Conservation (phyloP, 1,284 basidiomycete species). For the Naganishia sp. region DNA sequence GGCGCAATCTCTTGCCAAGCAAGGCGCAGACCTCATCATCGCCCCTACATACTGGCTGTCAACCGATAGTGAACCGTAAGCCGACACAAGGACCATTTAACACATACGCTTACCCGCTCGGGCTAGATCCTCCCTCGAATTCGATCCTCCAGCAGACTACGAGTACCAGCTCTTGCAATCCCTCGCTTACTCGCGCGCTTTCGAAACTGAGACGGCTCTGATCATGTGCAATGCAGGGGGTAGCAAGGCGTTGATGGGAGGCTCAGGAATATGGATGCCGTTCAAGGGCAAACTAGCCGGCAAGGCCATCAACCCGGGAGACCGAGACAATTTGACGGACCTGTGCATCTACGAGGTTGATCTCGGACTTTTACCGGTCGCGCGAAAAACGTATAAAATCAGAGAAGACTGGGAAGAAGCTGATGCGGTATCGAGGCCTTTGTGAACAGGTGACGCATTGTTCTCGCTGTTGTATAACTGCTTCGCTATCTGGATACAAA, state of each 20-base stretch:
- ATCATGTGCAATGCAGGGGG: slow-evolving; percentile 52
- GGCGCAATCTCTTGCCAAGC: slow-evolving; percentile 43
- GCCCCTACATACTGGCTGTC: slow-evolving; percentile 52
- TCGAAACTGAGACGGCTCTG: slow-evolving; percentile 50
- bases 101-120: neutral
- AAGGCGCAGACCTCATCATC: slow-evolving; percentile 50
- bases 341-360: slow-evolving; percentile 40
- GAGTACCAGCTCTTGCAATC: slow-evolving; percentile 43
- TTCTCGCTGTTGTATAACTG: neutral
- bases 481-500: neutral
- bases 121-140: slow-evolving; percentile 36
- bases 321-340: slow-evolving; percentile 11
- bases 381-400: slow-evolving; percentile 45
- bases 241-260: slow-evolving; percentile 46
- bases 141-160: slow-evolving; percentile 39
- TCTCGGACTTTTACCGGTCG: slow-evolving; percentile 41
- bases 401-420: slow-evolving; percentile 39
- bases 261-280: slow-evolving; percentile 46
- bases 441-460: neutral
- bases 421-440: neutral
- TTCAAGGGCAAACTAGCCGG: slow-evolving; percentile 42
- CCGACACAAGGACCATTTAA: slow-evolving; percentile 15
- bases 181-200: slow-evolving; percentile 43
- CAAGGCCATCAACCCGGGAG: slow-evolving; percentile 8
- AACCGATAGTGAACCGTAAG: slow-evolving; percentile 52